Evolutionary conservation across 495 filamentous ascomycete species (phyloP).

Genomic region (Aspergillus haitiensis): DNA sequence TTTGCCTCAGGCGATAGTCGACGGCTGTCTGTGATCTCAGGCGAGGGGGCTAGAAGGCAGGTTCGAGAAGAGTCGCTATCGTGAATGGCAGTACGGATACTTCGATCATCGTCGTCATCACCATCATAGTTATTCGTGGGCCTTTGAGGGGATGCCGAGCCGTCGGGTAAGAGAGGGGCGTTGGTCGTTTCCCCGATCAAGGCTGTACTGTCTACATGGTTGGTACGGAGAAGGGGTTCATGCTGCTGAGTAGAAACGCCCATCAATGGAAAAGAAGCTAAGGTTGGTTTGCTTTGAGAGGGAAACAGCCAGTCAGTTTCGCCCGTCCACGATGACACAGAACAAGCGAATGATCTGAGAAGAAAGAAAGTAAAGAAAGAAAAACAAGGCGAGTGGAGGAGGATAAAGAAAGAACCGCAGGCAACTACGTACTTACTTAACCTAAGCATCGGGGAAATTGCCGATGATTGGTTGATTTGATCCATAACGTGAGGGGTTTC

Average conservation of each 20-base stretch:
- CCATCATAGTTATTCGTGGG: slow-evolving; percentile 1
- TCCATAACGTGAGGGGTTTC: neutral
- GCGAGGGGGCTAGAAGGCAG: slow-evolving; percentile 19
- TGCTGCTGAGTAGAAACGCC: slow-evolving; percentile 17
- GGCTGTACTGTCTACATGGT: slow-evolving; percentile 22
- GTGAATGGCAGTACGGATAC: slow-evolving; percentile 23
- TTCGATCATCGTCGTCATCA: slow-evolving; percentile 22
- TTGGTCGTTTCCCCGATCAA: neutral
- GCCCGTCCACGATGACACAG: no score
- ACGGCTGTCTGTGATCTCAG: slow-evolving; percentile 18
- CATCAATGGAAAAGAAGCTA: slow-evolving; percentile 16
- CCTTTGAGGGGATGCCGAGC: slow-evolving; percentile 1
- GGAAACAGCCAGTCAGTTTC: neutral
- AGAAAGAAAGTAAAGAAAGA: neutral
- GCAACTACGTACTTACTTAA: neutral
- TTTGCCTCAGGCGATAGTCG: slow-evolving; percentile 23
- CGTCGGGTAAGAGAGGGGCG: slow-evolving; percentile 1
- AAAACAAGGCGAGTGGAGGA: neutral
- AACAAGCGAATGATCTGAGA: neutral
- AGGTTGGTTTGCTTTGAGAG: neutral
- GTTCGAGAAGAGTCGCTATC: slow-evolving; percentile 11
- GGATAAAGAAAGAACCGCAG: neutral
- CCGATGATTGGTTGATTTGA: neutral
- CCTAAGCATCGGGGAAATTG: neutral
- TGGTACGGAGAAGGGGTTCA: neutral